Conservation (phyloP, 192 early-diverging fungal genomes). For the Dimargaris verticillata region DNA sequence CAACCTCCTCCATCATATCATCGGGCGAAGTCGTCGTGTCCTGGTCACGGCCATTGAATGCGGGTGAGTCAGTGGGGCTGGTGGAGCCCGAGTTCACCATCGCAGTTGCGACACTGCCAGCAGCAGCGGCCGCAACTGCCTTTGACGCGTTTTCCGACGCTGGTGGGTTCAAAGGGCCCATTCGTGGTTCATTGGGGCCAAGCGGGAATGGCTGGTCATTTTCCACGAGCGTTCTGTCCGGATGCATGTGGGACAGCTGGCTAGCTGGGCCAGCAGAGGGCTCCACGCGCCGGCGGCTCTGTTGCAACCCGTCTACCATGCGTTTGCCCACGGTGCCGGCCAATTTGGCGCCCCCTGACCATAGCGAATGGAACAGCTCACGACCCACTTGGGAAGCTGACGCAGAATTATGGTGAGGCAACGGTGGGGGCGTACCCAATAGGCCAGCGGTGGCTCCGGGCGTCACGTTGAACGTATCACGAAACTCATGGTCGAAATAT, state of each 20-base stretch:
- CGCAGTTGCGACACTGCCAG: background rate
- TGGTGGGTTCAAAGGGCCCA: too few species aligned
- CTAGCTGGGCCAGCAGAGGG: background rate
- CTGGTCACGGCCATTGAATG: background rate
- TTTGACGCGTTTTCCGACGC: background rate
- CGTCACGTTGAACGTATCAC: slow-evolving; percentile 3
- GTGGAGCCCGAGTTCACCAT: background rate
- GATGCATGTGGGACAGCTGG: background rate
- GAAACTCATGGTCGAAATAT: slow-evolving; percentile 46
- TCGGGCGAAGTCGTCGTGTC: background rate
- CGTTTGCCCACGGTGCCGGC: slow-evolving; percentile 8
- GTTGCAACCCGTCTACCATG: slow-evolving; percentile 9
- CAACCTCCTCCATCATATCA: slow-evolving; percentile 10
- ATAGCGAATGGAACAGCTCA: slow-evolving; percentile 6
- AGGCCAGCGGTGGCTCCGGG: background rate
- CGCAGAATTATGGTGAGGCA: background rate
- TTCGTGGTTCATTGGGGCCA: background rate
- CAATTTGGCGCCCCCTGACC: background rate
- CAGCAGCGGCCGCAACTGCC: background rate
- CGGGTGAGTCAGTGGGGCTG: background rate
- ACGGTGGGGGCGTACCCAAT: background rate
- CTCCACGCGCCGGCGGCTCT: slow-evolving; percentile 1
- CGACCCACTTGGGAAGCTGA: slow-evolving; percentile 9
- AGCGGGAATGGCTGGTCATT: background rate
- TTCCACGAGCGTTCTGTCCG: background rate